Percentiles rank a stretch among this genome's conserved stretches.
Evolutionary conservation across 495 filamentous ascomycete genomes (phyloP).

Genomic region (Symbiotaphrina buchneri): DNA sequence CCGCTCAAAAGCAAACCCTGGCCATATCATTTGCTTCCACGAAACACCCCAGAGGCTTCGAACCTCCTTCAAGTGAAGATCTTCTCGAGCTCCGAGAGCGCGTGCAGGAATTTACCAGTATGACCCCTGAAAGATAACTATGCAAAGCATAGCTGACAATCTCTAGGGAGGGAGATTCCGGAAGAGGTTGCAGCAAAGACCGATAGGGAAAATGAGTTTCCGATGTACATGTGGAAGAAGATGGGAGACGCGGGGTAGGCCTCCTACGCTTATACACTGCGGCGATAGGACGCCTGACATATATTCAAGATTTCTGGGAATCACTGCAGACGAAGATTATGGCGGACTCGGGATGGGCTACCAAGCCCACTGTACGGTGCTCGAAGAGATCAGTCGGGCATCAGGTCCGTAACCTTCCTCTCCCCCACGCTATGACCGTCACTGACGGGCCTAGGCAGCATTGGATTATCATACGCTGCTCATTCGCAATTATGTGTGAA

Average conservation of each 20-base stretch:
- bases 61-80: slow-evolving; percentile 49
- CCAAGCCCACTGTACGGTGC: slow-evolving; percentile 88
- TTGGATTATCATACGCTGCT: slow-evolving; percentile 82
- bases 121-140: neutral
- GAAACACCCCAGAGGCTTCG: slow-evolving; percentile 75
- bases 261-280: neutral
- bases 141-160: neutral
- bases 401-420: slow-evolving; percentile 33
- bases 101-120: slow-evolving; percentile 76
- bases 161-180: slow-evolving; percentile 43
- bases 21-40: too few species aligned
- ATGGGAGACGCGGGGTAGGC: slow-evolving; percentile 61
- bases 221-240: slow-evolving; percentile 79
- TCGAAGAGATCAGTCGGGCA: slow-evolving; percentile 68
- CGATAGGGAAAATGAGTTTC: slow-evolving; percentile 76
- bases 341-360: slow-evolving; percentile 86
- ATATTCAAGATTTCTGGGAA: slow-evolving; percentile 47
- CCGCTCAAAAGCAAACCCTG: too few species aligned
- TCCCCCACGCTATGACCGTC: neutral
- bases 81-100: slow-evolving; percentile 68
- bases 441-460: slow-evolving; percentile 40
- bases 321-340: slow-evolving; percentile 86
- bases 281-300: neutral
- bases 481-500: slow-evolving; percentile 96
- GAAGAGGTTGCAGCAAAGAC: slow-evolving; percentile 62